Percentiles rank a stretch among this genome's conserved stretches.
phyloP scores from a whole-genome alignment of 2,329 filamentous ascomycete species.

The Sclerotinia spermophila region DNA sequence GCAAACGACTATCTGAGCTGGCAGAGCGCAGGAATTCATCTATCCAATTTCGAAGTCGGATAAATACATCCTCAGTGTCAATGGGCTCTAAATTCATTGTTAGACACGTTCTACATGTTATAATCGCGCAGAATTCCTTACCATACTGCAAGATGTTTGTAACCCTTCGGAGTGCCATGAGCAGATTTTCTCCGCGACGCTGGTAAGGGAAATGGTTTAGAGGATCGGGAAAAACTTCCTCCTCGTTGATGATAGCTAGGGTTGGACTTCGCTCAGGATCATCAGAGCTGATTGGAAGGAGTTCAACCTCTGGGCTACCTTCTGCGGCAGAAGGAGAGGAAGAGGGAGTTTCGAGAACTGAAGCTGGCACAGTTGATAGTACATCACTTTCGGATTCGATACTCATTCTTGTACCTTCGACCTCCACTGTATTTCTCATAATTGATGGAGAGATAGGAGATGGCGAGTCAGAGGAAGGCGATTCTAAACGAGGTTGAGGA shows the following conservation, averaged over 20 bases:
- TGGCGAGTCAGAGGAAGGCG: conserved; percentile 43
- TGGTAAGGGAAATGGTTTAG: conserved; percentile 46
- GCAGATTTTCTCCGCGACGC: conserved; percentile 25
- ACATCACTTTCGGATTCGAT: conserved; percentile 36
- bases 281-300: conserved; percentile 30
- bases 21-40: conserved; percentile 46
- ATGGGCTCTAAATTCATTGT: conserved; percentile 40
- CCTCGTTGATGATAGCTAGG: conserved; percentile 34
- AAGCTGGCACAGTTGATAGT: conserved; percentile 31
- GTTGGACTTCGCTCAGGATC: conserved; percentile 33
- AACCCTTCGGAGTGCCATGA: conserved; percentile 28
- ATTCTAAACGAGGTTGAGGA: conserved; percentile 40
- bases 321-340: conserved; percentile 32
- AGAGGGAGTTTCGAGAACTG: conserved; percentile 32
- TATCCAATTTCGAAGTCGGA: conserved; percentile 49
- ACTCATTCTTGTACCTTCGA: conserved; percentile 29
- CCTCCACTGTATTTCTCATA: conserved; percentile 27
- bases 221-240: conserved; percentile 40
- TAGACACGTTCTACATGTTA: conserved; percentile 15
- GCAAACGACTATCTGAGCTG: conserved; percentile 37
- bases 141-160: conserved; percentile 38
- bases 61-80: conserved; percentile 45
- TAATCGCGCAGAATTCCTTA: conserved; percentile 36
- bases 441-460: conserved; percentile 41
- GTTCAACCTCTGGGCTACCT: conserved; percentile 36